Base-by-base conservation (phyloP, 345 rosid species). In the Citrus sinensis region DNA sequence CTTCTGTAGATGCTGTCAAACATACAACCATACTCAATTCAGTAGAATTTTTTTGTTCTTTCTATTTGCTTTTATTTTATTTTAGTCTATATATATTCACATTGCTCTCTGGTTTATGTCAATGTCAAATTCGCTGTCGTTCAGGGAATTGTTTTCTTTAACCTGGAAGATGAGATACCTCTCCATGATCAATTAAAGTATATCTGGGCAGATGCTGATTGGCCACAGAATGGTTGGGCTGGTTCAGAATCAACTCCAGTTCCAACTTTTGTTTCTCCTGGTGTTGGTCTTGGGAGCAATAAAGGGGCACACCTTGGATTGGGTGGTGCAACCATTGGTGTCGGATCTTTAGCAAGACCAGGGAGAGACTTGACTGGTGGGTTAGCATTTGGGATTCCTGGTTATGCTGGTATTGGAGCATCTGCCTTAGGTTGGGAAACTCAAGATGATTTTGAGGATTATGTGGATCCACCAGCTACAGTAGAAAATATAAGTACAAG, bases 181-280 rank as follows among this genome's bases (percentile, higher is more conserved):
- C 84, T 49, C 76, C 70, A 58, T 75, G 86, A 86, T 73, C 84
- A 83, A 78, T 82, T 91, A 71, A 80, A 87, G 62, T 87, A 86
- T 82, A 83, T 90, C 73, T 92, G 96, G 97, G 83, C 94, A 67
- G 88, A 85, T 86, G 93, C 91, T 80, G 98, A 93, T 81, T 92
- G 97, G 97, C 97, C 98, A 69, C 90, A 76, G 70, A 87, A 93
- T 86, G 90, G 95, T 64, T 95, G 98, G 97, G 95, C 97, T 25
- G 90, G 88, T 82, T 87, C 94, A 70, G 94, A 86, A 85, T 88
- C 93, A 81, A 89, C 93, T 55, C 92, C 91, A 27, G 85, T 91
- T 77, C 92, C 97, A 78, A 88, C 95, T 66, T 85, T 77, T 79
- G 90, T 90, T 81, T 92, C 95, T 73, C 92, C 90, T 27, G 90